phyloP scores from a whole-genome alignment of 164 flowering plant genomes.

The Macadamia integrifolia region DNA sequence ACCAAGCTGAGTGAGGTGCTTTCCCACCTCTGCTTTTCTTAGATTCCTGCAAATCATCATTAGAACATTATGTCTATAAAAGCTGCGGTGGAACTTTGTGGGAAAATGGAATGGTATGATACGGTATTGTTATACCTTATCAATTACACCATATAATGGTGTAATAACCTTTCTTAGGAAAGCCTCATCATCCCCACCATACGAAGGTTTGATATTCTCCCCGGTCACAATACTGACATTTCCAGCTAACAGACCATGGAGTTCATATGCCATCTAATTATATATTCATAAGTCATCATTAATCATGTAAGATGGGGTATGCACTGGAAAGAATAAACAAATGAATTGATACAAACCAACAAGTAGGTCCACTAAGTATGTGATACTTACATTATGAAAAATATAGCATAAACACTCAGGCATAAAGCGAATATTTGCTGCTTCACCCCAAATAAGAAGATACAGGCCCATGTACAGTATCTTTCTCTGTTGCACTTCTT shows the following conservation, averaged over 20 bases:
- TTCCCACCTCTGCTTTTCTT: conserved; percentile 61
- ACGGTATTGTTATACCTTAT: conserved; percentile 46
- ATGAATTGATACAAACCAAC: background rate
- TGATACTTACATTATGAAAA: conserved; percentile 77
- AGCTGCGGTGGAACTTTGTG: background rate
- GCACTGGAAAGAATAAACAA: background rate
- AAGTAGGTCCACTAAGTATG: conserved; percentile 3
- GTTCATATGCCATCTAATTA: conserved; percentile 96
- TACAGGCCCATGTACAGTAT: conserved; percentile 93
- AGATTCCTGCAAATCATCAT: conserved; percentile 62
- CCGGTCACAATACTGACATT: conserved; percentile 96
- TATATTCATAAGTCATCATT: background rate
- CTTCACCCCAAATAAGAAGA: conserved; percentile 99
- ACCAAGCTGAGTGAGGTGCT: conserved; percentile 83
- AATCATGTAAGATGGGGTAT: background rate
- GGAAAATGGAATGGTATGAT: too few species aligned
- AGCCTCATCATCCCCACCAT: conserved; percentile 98
- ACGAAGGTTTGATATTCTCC: conserved; percentile 94
- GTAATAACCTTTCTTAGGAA: conserved; percentile 90
- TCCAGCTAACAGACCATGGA: conserved; percentile 93
- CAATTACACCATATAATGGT: conserved; percentile 84
- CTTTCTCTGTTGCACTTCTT: conserved; percentile 85
- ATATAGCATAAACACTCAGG: conserved; percentile 98
- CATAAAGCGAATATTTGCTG: conserved; percentile 95
- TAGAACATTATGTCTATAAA: background rate